Base-by-base conservation (phyloP, 2,329 filamentous ascomycete species). In the Magnaporthiopsis incrustans region DNA sequence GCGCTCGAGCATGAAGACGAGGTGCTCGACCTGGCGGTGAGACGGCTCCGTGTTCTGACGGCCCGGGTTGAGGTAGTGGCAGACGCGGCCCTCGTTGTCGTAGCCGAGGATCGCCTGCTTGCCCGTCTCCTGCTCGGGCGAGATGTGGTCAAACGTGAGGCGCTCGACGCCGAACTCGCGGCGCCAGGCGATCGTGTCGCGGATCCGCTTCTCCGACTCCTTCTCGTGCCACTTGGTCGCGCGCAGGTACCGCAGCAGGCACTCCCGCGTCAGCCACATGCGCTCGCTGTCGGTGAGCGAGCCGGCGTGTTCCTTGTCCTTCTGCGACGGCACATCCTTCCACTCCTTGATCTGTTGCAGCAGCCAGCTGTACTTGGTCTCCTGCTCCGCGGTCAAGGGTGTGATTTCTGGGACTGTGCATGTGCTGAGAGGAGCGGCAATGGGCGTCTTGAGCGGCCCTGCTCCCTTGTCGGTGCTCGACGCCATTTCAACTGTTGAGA, bases 1-100 rank as follows among this genome's bases (percentile, higher is more conserved):
- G 53, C 91, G 85, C 80, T 99, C 95, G 57, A 98, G 78, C 93
- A 98, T 97, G 79, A 90, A 99, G 63, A 97, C 92, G 66, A 99
- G 80, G 75, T 98, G 93, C 77, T 99, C 88, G 64, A 97, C 88
- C 78, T 98, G 95, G 70, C 91, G 85, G 53, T 92, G 90, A 67
- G 87, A 90, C 64, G 87, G 84, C 69, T 96, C 89, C 1, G 95
- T 98, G 80, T 99, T 99, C 78, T 99, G 95, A 69, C 89, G 87
- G 38, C 89, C 91, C 1, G 95, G 95, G 73, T 90, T 89, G 66
- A 99, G 84, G 77, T 97, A 97, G 71, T 95, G 86, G 75, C 93
- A 97, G 2, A 93, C 92, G n/a, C 94, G 83, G 61, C 84, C 89
- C 66, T 91, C 81, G 65, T 89, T 90, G 78, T 99, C 95, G 76